Evolutionary conservation across 2,329 filamentous ascomycete species (phyloP), one percentile per base, ranked within the genome.

Genomic region (Alternaria metachromatica): DNA sequence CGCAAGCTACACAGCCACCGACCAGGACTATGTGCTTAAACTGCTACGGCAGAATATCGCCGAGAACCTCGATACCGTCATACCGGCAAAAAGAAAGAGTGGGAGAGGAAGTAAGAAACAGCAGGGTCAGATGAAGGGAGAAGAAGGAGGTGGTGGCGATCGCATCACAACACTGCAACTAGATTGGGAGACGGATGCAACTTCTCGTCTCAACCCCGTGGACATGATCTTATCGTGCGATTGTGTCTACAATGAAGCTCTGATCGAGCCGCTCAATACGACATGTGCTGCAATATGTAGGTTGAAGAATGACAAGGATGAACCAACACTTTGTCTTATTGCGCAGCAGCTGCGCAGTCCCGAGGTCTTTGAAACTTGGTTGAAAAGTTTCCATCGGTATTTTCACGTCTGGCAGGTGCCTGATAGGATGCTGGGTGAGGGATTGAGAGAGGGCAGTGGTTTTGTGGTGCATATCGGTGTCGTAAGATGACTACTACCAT

Each of bases 201-300:
- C 86, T 2, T 69, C 73, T 1, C 73, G 75, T 5, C 70, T 84
- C 8, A 84, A 85, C 0, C 86, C 88, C 64, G 86, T 96, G 69
- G 91, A 96, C 73, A 81, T 89, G 13, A 84, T 98, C 11, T 78
- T 98, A 37, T 93, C 94, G 5, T 97, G 93, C 76, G 96, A 99
- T 80, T 97, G 94, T 80, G 91, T 99, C 70, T 99, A 96, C 84
- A 99, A 98, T 80, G 92, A 97, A 69, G 88, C 91, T 3, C 86
- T 98, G 4, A 88, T 98, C 23, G 83, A 87, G 46, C 93, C 94
- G 0, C 87, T 98, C 53, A 92, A 96, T n/a, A 87, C 90, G 72
- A 92, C 93, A 0, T 97, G 92, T 77, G 88, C 84, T 6, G 92
- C 96, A 66, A 85, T 89, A 23, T 97, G 93, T 79, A 82, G 82